phyloP scores from a whole-genome alignment of 2,329 filamentous ascomycete genomes.

The Blumeria hordei region DNA sequence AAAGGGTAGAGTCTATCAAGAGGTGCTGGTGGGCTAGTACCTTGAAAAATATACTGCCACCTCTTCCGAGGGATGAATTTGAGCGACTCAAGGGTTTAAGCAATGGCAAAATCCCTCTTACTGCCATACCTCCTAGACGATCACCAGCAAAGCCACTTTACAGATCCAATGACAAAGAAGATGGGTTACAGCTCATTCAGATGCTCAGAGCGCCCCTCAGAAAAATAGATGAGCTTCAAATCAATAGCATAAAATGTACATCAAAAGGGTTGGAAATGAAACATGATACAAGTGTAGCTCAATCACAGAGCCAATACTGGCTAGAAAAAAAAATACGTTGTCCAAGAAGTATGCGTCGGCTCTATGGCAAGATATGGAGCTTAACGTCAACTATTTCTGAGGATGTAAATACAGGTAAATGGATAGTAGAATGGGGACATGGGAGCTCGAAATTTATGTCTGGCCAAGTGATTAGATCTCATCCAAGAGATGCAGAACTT shows the following conservation, averaged over 20 bases:
- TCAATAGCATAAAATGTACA: neutral
- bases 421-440: slow-evolving; percentile 23
- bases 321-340: neutral
- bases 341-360: slow-evolving; percentile 21
- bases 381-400: slow-evolving; percentile 20
- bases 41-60: slow-evolving; percentile 26
- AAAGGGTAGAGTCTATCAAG: slow-evolving; percentile 19
- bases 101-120: slow-evolving; percentile 11
- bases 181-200: slow-evolving; percentile 1
- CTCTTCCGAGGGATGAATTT: slow-evolving; percentile 29
- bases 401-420: slow-evolving; percentile 12
- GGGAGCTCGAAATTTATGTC: slow-evolving; percentile 10
- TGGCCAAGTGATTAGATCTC: slow-evolving; percentile 12
- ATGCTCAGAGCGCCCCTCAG: slow-evolving; percentile 3
- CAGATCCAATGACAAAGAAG: neutral
- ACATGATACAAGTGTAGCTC: neutral
- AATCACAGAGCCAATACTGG: slow-evolving; percentile 7
- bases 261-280: neutral
- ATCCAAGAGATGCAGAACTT: slow-evolving; percentile 18
- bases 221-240: neutral
- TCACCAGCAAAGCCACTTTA: slow-evolving; percentile 3
- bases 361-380: slow-evolving; percentile 23
- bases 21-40: slow-evolving; percentile 24
- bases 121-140: slow-evolving; percentile 5
- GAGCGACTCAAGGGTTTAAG: slow-evolving; percentile 25